phyloP scores from a whole-genome alignment of 169 alveolate genomes.

The Plasmodium reichenowi region DNA sequence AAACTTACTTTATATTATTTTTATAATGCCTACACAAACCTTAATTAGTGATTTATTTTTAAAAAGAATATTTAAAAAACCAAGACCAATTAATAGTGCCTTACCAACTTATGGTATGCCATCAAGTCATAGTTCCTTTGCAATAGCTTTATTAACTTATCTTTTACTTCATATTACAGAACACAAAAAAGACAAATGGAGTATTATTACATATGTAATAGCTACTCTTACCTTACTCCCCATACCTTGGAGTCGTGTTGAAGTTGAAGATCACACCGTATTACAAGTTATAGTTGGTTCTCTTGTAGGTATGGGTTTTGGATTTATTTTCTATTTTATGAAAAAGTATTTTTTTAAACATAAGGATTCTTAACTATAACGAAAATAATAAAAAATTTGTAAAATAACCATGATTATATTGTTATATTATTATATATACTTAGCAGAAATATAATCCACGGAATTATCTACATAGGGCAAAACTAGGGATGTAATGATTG shows the following conservation, averaged over 20 bases:
- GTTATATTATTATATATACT: too few species aligned
- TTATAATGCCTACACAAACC: conserved; percentile 23
- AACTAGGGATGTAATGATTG: too few species aligned
- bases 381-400: too few species aligned
- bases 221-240: conserved; percentile 68
- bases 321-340: background rate
- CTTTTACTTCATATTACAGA: conserved; percentile 40
- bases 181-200: conserved; percentile 76
- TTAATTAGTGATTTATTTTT: conserved; percentile 64
- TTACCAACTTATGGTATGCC: conserved; percentile 81
- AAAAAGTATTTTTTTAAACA: conserved; percentile 9
- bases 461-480: too few species aligned
- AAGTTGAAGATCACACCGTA: conserved; percentile 79
- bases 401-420: too few species aligned
- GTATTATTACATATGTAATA: conserved; percentile 28
- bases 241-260: conserved; percentile 81
- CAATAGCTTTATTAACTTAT: conserved; percentile 74
- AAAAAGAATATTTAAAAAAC: conserved; percentile 72
- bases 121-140: conserved; percentile 78
- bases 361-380: background rate
- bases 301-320: conserved; percentile 44
- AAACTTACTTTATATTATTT: background rate
- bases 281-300: conserved; percentile 78
- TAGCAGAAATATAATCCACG: too few species aligned
- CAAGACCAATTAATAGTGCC: conserved; percentile 80